Percentiles rank a stretch among this genome's conserved stretches.
These are phyloP conservation scores for Arthrobotrys musiformis DNA, from an alignment of 2,329 filamentous ascomycete species.

Conservation along the genomic window DNA sequence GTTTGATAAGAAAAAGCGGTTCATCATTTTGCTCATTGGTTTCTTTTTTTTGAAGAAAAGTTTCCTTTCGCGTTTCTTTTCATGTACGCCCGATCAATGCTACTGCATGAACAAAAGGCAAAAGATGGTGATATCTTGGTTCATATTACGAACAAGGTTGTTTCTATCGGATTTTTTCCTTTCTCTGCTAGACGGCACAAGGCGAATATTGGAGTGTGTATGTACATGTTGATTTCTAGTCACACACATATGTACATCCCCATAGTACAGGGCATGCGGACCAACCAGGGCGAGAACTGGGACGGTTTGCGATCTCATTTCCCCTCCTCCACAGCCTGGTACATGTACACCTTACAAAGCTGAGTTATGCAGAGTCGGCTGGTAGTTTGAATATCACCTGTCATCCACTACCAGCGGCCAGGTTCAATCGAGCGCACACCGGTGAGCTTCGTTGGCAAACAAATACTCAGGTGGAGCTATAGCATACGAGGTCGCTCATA, in stretches of 20 bases:
- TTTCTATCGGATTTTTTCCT: conserved; percentile 26
- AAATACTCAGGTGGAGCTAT: conserved; percentile 10
- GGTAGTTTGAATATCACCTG: conserved; percentile 43
- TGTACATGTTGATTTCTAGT: conserved; percentile 21
- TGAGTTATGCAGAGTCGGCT: conserved; percentile 20
- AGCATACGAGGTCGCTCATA: conserved; percentile 14
- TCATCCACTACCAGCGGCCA: conserved; percentile 14
- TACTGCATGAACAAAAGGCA: conserved; percentile 29
- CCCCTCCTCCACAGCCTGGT: conserved; percentile 9
- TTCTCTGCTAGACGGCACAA: conserved; percentile 15
- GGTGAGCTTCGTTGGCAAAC: conserved; percentile 32
- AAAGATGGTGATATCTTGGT: conserved; percentile 29
- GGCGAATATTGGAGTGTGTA: conserved; percentile 11
- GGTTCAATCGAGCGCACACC: conserved; percentile 1
- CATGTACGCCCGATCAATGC: conserved; percentile 18
- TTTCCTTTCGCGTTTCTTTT: conserved; percentile 17
- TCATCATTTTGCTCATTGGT: conserved; percentile 29
- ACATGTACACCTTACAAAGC: background rate
- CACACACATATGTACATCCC: conserved; percentile 34
- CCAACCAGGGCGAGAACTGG: conserved; percentile 15
- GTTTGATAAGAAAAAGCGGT: conserved; percentile 24
- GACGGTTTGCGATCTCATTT: conserved; percentile 10
- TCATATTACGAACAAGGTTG: conserved; percentile 38
- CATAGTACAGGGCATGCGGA: conserved; percentile 9
- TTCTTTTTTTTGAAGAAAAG: background rate